Evolutionary conservation across 352 stramenopile species (phyloP).

Genomic region (Globisporangium barbulae): DNA sequence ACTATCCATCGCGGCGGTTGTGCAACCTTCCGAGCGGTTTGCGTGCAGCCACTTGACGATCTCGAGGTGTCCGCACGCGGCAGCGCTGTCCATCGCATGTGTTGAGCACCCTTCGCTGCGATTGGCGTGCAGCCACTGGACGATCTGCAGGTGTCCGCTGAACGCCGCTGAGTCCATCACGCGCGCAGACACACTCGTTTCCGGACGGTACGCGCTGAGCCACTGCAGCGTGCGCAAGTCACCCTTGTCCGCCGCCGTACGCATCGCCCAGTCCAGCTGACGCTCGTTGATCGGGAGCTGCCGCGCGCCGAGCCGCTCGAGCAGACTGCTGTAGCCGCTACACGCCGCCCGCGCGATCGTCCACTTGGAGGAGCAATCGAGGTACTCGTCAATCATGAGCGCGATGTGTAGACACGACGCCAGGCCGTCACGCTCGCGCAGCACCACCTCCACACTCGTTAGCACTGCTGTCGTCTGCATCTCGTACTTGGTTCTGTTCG

Average conservation of each 20-base stretch:
- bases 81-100: constrained; percentile 75
- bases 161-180: constrained; percentile 83
- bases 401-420: constrained; percentile 44
- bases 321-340: constrained; percentile 46
- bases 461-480: constrained; percentile 16
- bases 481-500: not conserved
- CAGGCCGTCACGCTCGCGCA: constrained; percentile 43
- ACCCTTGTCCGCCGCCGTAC: constrained; percentile 65
- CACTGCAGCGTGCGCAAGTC: constrained; percentile 60
- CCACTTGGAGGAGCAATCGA: constrained; percentile 61
- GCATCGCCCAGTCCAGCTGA: constrained; percentile 67
- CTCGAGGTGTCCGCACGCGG: constrained; percentile 61
- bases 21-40: constrained; percentile 64
- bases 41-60: constrained; percentile 72
- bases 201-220: constrained; percentile 52
- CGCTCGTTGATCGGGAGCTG: constrained; percentile 36
- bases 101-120: constrained; percentile 68
- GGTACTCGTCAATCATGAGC: constrained; percentile 39
- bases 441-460: constrained; percentile 37
- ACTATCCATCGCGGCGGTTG: constrained; percentile 68
- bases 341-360: constrained; percentile 54
- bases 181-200: constrained; percentile 50
- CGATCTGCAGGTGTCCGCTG: constrained; percentile 57
- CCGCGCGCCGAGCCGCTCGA: constrained; percentile 39
- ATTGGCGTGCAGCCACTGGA: constrained; percentile 72